These are phyloP conservation scores for Thalia dealbata DNA, from an alignment of 176 grass and related monocot genomes.

Conservation along the genomic window DNA sequence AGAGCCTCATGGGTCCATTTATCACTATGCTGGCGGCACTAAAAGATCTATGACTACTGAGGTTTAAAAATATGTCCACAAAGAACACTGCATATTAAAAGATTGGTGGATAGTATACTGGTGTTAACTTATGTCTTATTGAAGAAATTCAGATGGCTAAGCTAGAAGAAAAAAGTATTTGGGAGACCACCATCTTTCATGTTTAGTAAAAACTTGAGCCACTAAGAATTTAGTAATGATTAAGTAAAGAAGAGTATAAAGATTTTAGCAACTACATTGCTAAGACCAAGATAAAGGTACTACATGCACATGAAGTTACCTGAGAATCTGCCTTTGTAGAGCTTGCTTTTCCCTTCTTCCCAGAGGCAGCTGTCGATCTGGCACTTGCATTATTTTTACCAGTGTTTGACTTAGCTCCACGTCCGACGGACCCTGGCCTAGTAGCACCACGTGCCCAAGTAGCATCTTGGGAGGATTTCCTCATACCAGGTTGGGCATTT, in stretches of 20 bases:
- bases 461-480: slow-evolving; percentile 73
- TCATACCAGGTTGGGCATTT: slow-evolving; percentile 34
- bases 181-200: too few species aligned
- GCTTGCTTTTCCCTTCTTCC: slow-evolving; percentile 72
- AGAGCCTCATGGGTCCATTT: not conserved
- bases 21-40: not conserved
- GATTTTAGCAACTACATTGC: not conserved
- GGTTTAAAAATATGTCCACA: not conserved
- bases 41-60: not conserved
- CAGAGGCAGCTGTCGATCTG: slow-evolving; percentile 45
- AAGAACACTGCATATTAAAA: not conserved
- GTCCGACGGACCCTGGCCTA: slow-evolving; percentile 46
- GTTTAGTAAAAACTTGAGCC: not conserved
- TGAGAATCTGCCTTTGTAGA: slow-evolving; percentile 50
- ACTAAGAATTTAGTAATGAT: not conserved
- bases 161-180: not conserved
- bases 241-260: not conserved
- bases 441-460: slow-evolving; percentile 65
- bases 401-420: slow-evolving; percentile 50
- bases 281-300: not conserved
- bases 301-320: slow-evolving; percentile 33
- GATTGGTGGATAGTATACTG: not conserved
- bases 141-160: not conserved
- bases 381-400: slow-evolving; percentile 35
- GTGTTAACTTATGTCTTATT: not conserved